A percentile compares a stretch with the other conserved stretches of the same genome.
These are phyloP conservation scores for Mixia osmundae DNA, from an alignment of 1,284 basidiomycete species.

Conservation along the genomic window DNA sequence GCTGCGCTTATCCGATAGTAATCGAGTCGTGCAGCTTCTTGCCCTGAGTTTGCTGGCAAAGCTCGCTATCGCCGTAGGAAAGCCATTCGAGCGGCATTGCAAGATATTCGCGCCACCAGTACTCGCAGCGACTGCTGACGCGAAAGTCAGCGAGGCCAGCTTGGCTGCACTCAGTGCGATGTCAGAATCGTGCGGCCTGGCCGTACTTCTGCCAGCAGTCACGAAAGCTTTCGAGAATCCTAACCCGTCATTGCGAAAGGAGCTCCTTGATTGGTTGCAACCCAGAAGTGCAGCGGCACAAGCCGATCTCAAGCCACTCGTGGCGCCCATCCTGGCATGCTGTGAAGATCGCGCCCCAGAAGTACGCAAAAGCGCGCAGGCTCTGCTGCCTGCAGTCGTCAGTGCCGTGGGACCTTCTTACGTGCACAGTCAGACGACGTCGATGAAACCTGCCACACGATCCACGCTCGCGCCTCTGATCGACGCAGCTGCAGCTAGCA, in stretches of 20 bases:
- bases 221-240: constrained; percentile 56
- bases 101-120: constrained; percentile 54
- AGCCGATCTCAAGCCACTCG: constrained; percentile 54
- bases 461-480: constrained; percentile 66
- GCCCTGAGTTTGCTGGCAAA: constrained; percentile 75
- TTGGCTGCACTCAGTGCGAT: constrained; percentile 59
- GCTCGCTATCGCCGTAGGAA: constrained; percentile 82
- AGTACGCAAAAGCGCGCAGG: constrained; percentile 72
- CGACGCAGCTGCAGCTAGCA: constrained; percentile 30
- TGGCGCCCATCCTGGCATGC: constrained; percentile 44
- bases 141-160: constrained; percentile 66
- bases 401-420: constrained; percentile 54
- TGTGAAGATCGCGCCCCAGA: constrained; percentile 82
- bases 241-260: constrained; percentile 71
- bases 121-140: constrained; percentile 68
- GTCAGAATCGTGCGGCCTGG: constrained; percentile 57
- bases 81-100: constrained; percentile 72
- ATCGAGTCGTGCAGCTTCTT: constrained; percentile 75
- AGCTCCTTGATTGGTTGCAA: constrained; percentile 61
- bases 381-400: constrained; percentile 55
- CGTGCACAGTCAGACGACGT: constrained; percentile 61
- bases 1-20: constrained; percentile 68
- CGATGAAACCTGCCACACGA: constrained; percentile 76
- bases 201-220: constrained; percentile 53
- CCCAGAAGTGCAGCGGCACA: constrained; percentile 44